phyloP scores from a whole-genome alignment of 163 green algal species.

The Chlorella variabilis region DNA sequence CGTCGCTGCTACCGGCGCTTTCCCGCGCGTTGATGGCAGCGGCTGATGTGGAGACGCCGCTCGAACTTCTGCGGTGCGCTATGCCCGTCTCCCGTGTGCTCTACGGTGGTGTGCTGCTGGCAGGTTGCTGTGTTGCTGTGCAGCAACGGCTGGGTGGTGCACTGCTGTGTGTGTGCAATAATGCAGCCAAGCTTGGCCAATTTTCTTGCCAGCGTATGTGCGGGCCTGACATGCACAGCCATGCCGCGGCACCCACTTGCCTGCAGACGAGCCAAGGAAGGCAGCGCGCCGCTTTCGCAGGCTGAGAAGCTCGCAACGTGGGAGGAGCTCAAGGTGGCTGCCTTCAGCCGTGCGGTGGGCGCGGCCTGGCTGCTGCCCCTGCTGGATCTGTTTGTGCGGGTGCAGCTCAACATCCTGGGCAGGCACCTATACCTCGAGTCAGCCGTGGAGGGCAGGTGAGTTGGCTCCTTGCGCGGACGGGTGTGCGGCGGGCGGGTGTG shows the following conservation, averaged over 20 bases:
- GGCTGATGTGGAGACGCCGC: conserved; percentile 59
- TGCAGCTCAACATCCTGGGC: conserved; percentile 71
- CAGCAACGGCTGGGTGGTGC: too few relatives aligned
- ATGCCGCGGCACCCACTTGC: not conserved
- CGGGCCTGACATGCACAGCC: not conserved
- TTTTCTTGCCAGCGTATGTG: too few relatives aligned
- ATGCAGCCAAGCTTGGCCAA: too few relatives aligned
- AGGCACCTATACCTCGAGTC: conserved; percentile 64
- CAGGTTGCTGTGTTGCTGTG: too few relatives aligned
- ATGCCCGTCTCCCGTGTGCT: not conserved
- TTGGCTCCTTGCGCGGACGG: not conserved
- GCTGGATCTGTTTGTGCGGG: conserved; percentile 58
- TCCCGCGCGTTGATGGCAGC: conserved; percentile 40
- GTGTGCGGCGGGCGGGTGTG: not conserved
- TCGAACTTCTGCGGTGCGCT: conserved; percentile 57
- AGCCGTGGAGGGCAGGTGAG: conserved; percentile 37
- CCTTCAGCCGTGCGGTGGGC: conserved; percentile 41
- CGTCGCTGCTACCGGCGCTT: conserved; percentile 68
- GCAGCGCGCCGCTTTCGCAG: not conserved
- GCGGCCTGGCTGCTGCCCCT: conserved; percentile 57
- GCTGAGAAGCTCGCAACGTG: conserved; percentile 56
- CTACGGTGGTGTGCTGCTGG: too few relatives aligned
- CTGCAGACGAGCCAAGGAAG: conserved; percentile 33
- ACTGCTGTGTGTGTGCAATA: too few relatives aligned
- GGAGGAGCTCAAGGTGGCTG: conserved; percentile 54